phyloP scores from a whole-genome alignment of 176 grass and related monocot species.

The Secale cereale region DNA sequence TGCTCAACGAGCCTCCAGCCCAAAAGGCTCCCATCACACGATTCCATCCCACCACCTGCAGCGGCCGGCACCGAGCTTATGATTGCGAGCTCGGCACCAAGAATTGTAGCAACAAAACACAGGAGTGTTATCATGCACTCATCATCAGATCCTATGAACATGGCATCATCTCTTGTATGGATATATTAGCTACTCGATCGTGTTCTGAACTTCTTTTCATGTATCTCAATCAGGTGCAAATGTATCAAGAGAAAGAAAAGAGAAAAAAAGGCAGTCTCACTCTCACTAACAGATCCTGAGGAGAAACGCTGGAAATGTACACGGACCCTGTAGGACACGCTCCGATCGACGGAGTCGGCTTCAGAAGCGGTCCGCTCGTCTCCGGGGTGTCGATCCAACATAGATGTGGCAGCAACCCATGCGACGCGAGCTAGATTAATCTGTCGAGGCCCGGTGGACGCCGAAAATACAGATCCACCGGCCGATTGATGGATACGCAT shows the following conservation, averaged over 20 bases:
- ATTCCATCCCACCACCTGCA: slow-evolving; percentile 38
- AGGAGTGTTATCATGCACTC: neutral
- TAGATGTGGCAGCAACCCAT: neutral
- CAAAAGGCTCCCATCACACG: neutral
- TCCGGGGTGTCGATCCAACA: slow-evolving; percentile 16
- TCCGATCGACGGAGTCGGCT: neutral
- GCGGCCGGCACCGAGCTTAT: slow-evolving; percentile 21
- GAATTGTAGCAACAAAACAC: neutral
- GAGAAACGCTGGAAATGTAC: slow-evolving; percentile 36
- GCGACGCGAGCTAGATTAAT: neutral
- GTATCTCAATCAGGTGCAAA: slow-evolving; percentile 7
- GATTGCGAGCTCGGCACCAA: slow-evolving; percentile 17
- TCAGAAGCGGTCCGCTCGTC: slow-evolving; percentile 3
- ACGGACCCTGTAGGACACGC: slow-evolving; percentile 12
- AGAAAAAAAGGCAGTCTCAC: slow-evolving; percentile 26
- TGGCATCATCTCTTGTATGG: neutral
- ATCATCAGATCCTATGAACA: neutral
- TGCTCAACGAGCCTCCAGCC: slow-evolving; percentile 23
- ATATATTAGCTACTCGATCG: neutral
- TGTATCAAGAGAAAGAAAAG: neutral
- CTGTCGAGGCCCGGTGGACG: slow-evolving; percentile 6
- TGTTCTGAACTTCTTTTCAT: slow-evolving; percentile 1
- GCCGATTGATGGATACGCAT: neutral
- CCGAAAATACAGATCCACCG: slow-evolving; percentile 46
- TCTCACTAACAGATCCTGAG: slow-evolving; percentile 22